Base-by-base conservation (phyloP, 768 basidiomycete genomes). In the Infundibulicybe gibba region DNA sequence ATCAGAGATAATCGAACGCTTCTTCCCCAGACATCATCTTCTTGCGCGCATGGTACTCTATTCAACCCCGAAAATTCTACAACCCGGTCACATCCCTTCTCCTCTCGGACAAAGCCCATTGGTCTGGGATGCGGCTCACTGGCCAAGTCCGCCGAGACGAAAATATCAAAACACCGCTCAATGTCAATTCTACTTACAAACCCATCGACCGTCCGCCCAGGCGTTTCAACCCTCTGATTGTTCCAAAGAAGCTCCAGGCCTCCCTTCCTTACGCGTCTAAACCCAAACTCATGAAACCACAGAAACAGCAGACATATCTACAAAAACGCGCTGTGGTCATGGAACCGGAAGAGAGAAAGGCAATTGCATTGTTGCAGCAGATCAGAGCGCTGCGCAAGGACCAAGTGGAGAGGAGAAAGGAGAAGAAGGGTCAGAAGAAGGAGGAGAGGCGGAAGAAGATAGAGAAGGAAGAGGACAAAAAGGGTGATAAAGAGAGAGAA, bases 41-140 rank as follows among this genome's bases (percentile, higher is more conserved):
- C 74, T 73, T 99, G 8, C 80, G 95, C 17, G 93, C 94, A 1
- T 99, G 97, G 97, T 94, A 94, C 66, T 85, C 93, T 17, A 85
- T 99, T 45, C 85, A 94, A 62, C 95, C 97, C 5, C 82, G 94
- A 52, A 90, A 91, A 65, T 94, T 89, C 68, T 99, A 97, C 74
- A 97, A 94, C 64, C 90, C 97, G 1, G 92, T 98, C 53, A 94
- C 91, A 0, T 94, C 92, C 1, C 75, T 97, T 3, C 76, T 99
- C 0, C 72, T 94, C 8, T 80, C 86, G 13, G 79, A 91, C 65
- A 94, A 95, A 64, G 66, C 70, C n/a, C 64, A 62, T 16, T 99
- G 97, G 97, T 68, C 75, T 14, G 95, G 94, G 1, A 99, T 98
- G 97, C 86, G 97, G 30, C 75, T 98, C 31, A 97, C 94, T 1